Conservation (phyloP, 164 flowering plant species). For the Platanus orientalis region DNA sequence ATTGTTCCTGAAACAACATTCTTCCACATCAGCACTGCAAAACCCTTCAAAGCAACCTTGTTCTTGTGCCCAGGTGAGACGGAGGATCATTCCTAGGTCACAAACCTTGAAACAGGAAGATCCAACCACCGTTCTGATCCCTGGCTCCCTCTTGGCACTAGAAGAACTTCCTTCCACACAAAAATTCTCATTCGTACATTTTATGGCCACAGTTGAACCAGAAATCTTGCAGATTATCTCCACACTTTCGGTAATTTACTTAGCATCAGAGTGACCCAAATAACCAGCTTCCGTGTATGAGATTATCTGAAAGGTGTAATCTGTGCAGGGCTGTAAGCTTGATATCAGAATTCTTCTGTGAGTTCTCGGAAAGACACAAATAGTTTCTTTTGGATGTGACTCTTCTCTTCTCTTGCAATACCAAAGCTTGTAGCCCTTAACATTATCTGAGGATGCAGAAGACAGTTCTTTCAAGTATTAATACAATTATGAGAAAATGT, state of each 20-base stretch:
- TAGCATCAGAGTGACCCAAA: conserved; percentile 85
- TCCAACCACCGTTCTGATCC: conserved; percentile 18
- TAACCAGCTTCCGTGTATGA: conserved; percentile 79
- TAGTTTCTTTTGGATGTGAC: conserved; percentile 54
- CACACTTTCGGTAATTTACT: conserved; percentile 84
- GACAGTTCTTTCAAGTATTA: conserved; percentile 69
- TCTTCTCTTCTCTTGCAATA: conserved; percentile 62
- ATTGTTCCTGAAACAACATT: conserved; percentile 34
- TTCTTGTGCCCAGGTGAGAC: conserved; percentile 65
- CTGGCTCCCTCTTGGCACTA: conserved; percentile 29
- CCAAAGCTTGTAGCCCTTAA: conserved; percentile 82
- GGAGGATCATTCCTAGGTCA: conserved; percentile 73
- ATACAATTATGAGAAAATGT: conserved; percentile 63
- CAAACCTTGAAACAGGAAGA: conserved; percentile 73
- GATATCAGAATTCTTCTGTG: conserved; percentile 73
- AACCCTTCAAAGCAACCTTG: conserved; percentile 44
- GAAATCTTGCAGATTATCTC: conserved; percentile 60
- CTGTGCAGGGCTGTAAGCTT: too few relatives aligned
- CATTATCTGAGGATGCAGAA: conserved; percentile 29
- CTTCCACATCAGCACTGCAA: conserved; percentile 38
- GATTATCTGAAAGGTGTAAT: conserved; percentile 69
- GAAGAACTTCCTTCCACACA: conserved; percentile 34
- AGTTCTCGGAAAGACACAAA: too few relatives aligned
- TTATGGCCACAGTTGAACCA: conserved; percentile 14
- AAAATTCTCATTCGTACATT: conserved; percentile 31